Evolutionary conservation across 495 filamentous ascomycete genomes (phyloP).

Genomic region (Apodospora peruviana): DNA sequence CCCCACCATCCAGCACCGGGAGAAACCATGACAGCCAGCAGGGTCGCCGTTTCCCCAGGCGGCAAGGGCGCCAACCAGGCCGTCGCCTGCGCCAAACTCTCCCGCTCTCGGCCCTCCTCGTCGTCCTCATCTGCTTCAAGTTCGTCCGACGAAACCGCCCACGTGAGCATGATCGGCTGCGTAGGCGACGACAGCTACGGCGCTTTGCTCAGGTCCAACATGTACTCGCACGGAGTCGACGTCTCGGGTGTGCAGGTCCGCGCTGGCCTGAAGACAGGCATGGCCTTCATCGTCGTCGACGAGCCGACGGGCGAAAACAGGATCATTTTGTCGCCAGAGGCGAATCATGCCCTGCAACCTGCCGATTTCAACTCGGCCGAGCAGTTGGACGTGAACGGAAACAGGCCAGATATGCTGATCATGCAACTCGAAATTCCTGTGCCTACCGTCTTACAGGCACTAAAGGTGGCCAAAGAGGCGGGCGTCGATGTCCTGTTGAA

Average conservation of each 20-base stretch:
- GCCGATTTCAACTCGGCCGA: slow-evolving; percentile 6
- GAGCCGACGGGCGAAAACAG: slow-evolving; percentile 75
- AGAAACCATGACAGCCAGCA: slow-evolving; percentile 79
- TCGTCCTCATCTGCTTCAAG: slow-evolving; percentile 20
- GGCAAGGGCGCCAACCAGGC: slow-evolving; percentile 98
- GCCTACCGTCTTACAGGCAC: slow-evolving; percentile 60
- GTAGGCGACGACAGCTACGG: slow-evolving; percentile 71
- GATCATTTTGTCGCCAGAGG: slow-evolving; percentile 75
- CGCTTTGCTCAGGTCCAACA: slow-evolving; percentile 39
- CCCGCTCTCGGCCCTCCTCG: slow-evolving; percentile 20
- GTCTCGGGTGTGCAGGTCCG: slow-evolving; percentile 45
- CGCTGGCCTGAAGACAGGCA: slow-evolving; percentile 59
- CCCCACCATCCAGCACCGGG: slow-evolving; percentile 75
- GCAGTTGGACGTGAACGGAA: slow-evolving; percentile 27
- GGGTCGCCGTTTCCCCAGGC: slow-evolving; percentile 73
- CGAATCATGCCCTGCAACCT: slow-evolving; percentile 54
- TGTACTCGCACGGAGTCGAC: slow-evolving; percentile 58
- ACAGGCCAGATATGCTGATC: slow-evolving; percentile 61
- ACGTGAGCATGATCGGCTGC: slow-evolving; percentile 75
- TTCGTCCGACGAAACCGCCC: slow-evolving; percentile 31
- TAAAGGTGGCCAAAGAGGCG: slow-evolving; percentile 46
- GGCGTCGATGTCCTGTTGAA: slow-evolving; percentile 68
- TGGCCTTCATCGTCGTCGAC: slow-evolving; percentile 81
- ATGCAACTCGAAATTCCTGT: slow-evolving; percentile 87
- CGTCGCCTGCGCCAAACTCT: slow-evolving; percentile 60